Evolutionary conservation across 495 filamentous ascomycete species (phyloP), one percentile per base, ranked within the genome.

Genomic region (Aeminium ludgeri): DNA sequence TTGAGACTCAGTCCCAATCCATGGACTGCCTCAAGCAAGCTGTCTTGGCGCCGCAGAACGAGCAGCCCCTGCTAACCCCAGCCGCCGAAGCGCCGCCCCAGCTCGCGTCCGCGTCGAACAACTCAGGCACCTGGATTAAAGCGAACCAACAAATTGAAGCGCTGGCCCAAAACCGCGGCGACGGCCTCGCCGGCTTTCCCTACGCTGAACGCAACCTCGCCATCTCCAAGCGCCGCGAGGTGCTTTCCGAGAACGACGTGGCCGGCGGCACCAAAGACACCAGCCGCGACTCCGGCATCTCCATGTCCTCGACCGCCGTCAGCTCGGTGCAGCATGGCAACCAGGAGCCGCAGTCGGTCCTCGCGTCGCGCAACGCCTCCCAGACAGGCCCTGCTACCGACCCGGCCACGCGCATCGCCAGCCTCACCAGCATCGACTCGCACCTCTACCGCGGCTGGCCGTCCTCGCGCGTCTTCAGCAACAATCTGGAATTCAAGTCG

Each of bases 401-500:
- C 12, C 17, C 6, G 10, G 20, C 7, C 23, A 39, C 40, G 10
- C 38, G 44, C 20, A 27, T 47, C 16, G 23, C 10, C 27, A 41
- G 44, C 39, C 36, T 47, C 18, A 41, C 38, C 6, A 47, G 44
- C 38, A 36, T 36, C 34, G 39, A 47, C 39, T 41, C 38, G 19
- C 13, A 36, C 13, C 39, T 47, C 28, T 38, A 38, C 31, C 41
- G 40, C 3, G 13, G 38, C 6, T 49, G 30, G n/a, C 43, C 36
- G 3, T 42, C 35, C 13, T 2, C 19, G 15, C 35, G 35, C 16
- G 31, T 40, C 46, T 40, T 48, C 41, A 43, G 42, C 29, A 34
- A 23, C 6, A 34, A 45, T 19, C 41, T 43, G 7, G 45, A 43
- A 13, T 44, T 20, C 18, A 49, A 49, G 36, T 49, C 45, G 15